Conservation (phyloP, 495 filamentous ascomycete species). For the Penicillium alfredii region DNA sequence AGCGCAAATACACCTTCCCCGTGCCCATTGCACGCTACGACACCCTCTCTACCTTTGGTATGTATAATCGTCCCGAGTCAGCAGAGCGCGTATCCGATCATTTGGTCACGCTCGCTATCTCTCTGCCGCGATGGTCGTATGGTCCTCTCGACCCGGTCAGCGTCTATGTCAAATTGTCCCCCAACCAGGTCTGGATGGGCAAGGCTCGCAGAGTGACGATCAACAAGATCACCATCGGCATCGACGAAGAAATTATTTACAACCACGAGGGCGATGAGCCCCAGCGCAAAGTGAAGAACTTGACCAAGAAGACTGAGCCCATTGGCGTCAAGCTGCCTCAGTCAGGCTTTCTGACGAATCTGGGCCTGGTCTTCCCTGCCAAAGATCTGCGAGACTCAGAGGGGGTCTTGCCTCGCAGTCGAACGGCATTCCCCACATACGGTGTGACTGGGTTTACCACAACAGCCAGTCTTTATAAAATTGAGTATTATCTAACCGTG, state of each 20-base stretch:
- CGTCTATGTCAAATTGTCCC: constrained; percentile 87
- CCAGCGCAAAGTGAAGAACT: constrained; percentile 77
- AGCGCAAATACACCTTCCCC: constrained; percentile 86
- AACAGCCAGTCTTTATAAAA: constrained; percentile 90
- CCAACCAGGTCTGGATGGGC: constrained; percentile 83
- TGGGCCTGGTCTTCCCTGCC: constrained; percentile 84
- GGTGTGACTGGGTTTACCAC: constrained; percentile 88
- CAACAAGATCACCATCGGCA: constrained; percentile 84
- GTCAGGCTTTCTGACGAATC: constrained; percentile 81
- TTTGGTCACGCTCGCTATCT: constrained; percentile 84
- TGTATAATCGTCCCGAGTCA: constrained; percentile 95
- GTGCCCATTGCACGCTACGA: constrained; percentile 91
- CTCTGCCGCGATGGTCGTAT: constrained; percentile 91
- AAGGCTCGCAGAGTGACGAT: constrained; percentile 93
- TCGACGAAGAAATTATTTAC: constrained; percentile 95
- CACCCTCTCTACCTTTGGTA: constrained; percentile 95
- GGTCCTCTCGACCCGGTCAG: constrained; percentile 92
- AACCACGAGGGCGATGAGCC: constrained; percentile 98
- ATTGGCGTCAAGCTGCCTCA: constrained; percentile 81
- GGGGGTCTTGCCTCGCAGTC: constrained; percentile 78
- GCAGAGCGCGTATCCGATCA: constrained; percentile 82
- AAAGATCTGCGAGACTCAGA: constrained; percentile 85
- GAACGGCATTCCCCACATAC: constrained; percentile 84
- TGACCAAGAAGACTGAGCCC: constrained; percentile 76
- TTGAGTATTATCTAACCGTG: constrained; percentile 92